Percentiles rank a stretch among this genome's conserved stretches.
Conservation (phyloP, 257 asterid genomes). For the Lantana camara region DNA sequence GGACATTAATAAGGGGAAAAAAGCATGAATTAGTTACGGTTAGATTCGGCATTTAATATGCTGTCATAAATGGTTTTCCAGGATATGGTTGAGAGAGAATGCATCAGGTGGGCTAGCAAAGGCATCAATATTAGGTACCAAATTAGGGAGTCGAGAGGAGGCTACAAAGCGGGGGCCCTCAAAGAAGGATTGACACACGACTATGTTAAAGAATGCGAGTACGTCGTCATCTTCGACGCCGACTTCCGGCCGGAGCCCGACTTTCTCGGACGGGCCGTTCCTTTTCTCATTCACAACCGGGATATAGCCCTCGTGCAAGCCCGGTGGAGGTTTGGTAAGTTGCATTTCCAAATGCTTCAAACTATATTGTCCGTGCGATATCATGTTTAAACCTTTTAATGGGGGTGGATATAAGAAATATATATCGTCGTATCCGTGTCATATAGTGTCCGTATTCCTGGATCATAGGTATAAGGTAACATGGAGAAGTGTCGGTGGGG, state of each 20-base stretch:
- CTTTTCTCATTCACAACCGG: constrained; percentile 48
- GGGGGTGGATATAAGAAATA: too few species aligned
- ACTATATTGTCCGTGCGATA: too few species aligned
- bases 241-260: constrained; percentile 64
- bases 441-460: too few species aligned
- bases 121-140: constrained; percentile 54
- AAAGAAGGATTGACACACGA: constrained; percentile 54
- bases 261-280: constrained; percentile 50
- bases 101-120: constrained; percentile 60
- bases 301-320: constrained; percentile 58
- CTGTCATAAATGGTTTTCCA: constrained; percentile 17
- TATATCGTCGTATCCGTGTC: neutral
- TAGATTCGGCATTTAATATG: neutral
- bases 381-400: too few species aligned
- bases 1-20: neutral
- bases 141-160: constrained; percentile 54
- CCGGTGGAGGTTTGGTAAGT: constrained; percentile 64
- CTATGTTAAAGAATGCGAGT: constrained; percentile 56
- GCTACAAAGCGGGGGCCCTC: constrained; percentile 66
- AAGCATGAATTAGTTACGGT: constrained; percentile 5
- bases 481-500: constrained; percentile 59
- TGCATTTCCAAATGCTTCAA: neutral
- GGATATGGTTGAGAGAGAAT: constrained; percentile 65
- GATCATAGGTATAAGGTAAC: neutral
- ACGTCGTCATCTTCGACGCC: constrained; percentile 60